Percentiles rank a stretch among this genome's conserved stretches.
phyloP scores from a whole-genome alignment of 1,284 basidiomycete genomes.

The Rhodotorula sp. region DNA sequence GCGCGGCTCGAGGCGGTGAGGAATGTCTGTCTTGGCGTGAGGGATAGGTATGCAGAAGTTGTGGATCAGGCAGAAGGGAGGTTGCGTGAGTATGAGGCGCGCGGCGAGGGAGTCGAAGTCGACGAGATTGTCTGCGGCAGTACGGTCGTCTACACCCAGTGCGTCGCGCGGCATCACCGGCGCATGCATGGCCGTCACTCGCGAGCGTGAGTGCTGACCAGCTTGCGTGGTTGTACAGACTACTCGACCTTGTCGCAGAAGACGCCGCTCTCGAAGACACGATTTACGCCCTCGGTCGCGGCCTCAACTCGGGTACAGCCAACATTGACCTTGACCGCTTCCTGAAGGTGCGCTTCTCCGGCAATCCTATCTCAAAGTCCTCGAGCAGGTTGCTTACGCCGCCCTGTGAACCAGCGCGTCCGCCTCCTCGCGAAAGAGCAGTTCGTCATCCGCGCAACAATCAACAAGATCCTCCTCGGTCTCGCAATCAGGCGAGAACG shows the following conservation, averaged over 20 bases:
- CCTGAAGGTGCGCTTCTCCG: conserved; percentile 62
- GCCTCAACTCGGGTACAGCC: conserved; percentile 71
- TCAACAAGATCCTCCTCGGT: conserved; percentile 45
- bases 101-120: conserved; percentile 70
- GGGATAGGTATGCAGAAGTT: conserved; percentile 62
- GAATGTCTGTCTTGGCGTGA: conserved; percentile 80
- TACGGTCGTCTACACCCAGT: conserved; percentile 96
- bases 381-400: neutral
- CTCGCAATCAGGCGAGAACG: conserved; percentile 22
- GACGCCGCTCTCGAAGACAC: conserved; percentile 98
- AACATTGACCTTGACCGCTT: conserved; percentile 89
- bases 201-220: neutral
- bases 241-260: conserved; percentile 94
- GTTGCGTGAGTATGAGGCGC: conserved; percentile 65
- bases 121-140: conserved; percentile 93
- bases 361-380: conserved; percentile 8
- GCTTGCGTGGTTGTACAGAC: conserved; percentile 54
- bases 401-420: conserved; percentile 60
- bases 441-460: conserved; percentile 66
- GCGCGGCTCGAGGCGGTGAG: conserved; percentile 90
- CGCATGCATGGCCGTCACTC: neutral
- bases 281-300: conserved; percentile 92
- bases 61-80: conserved; percentile 66
- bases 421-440: conserved; percentile 88
- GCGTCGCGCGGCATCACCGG: conserved; percentile 48